Evolutionary conservation across 768 basidiomycete genomes (phyloP).

Genomic region (Trametes villosa): DNA sequence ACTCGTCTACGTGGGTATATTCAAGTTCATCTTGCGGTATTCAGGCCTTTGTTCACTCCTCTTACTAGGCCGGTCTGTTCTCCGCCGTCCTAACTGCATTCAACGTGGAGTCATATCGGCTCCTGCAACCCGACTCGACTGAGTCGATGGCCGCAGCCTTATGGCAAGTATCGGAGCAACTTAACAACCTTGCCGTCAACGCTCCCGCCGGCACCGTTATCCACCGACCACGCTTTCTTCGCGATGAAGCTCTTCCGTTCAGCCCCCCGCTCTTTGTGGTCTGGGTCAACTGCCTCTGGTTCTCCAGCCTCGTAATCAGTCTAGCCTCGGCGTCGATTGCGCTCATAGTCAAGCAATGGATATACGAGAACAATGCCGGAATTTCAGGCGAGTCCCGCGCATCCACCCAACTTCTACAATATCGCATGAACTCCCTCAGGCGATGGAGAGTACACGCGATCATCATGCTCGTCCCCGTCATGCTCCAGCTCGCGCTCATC

Average conservation of each 20-base stretch:
- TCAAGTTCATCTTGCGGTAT: no score
- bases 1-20: no score
- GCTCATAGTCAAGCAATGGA: slow-evolving; percentile 35
- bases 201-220: not conserved
- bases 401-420: slow-evolving; percentile 27
- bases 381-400: slow-evolving; percentile 27
- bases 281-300: slow-evolving; percentile 31
- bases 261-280: slow-evolving; percentile 3
- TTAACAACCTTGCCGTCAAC: not conserved
- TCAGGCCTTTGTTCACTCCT: no score
- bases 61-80: slow-evolving; percentile 34
- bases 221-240: not conserved
- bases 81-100: slow-evolving; percentile 32
- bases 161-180: slow-evolving; percentile 8
- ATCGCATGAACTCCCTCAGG: slow-evolving; percentile 28
- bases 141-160: slow-evolving; percentile 1
- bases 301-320: slow-evolving; percentile 30
- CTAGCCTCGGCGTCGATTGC: slow-evolving; percentile 31
- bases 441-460: slow-evolving; percentile 27
- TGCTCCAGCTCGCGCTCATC: slow-evolving; percentile 26
- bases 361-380: slow-evolving; percentile 24
- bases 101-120: slow-evolving; percentile 20
- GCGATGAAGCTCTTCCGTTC: not conserved
- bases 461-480: slow-evolving; percentile 23
- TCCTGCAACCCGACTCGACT: slow-evolving; percentile 13